These are phyloP conservation scores for Triadica sebifera DNA, from an alignment of 345 rosid genomes.

Conservation along the genomic window DNA sequence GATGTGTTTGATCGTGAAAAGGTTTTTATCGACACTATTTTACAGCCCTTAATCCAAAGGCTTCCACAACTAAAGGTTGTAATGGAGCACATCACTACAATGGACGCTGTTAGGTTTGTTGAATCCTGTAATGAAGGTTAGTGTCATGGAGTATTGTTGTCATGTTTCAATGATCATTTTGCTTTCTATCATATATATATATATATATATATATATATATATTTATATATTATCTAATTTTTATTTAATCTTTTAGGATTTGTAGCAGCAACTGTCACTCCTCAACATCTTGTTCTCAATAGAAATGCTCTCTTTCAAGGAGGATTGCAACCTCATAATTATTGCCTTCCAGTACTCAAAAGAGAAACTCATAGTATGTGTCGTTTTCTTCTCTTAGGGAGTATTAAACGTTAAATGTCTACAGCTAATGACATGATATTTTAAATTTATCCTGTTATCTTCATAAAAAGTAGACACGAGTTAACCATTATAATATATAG, in stretches of 20 bases:
- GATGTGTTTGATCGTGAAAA: conserved; percentile 91
- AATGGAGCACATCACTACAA: conserved; percentile 91
- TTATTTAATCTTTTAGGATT: conserved; percentile 38
- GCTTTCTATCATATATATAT: neutral
- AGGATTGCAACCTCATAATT: conserved; percentile 87
- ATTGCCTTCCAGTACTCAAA: conserved; percentile 93
- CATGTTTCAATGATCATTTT: neutral
- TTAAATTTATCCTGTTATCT: neutral
- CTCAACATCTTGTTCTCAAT: conserved; percentile 91
- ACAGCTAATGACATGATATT: neutral
- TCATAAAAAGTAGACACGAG: neutral
- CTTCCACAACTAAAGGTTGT: conserved; percentile 76
- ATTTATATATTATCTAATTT: neutral
- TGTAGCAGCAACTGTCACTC: conserved; percentile 91
- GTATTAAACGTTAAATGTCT: neutral
- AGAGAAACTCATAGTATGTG: conserved; percentile 80
- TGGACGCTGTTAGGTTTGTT: conserved; percentile 80
- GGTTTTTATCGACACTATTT: conserved; percentile 74
- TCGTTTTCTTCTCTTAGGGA: neutral
- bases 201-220: no score
- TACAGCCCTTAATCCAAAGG: conserved; percentile 65
- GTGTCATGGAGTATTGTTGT: neutral
- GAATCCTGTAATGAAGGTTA: conserved; percentile 80
- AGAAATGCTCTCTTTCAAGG: conserved; percentile 92
- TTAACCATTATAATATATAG: neutral